These are phyloP conservation scores for Candida bentonensis DNA, from an alignment of 805 yeast species.

Conservation along the genomic window DNA sequence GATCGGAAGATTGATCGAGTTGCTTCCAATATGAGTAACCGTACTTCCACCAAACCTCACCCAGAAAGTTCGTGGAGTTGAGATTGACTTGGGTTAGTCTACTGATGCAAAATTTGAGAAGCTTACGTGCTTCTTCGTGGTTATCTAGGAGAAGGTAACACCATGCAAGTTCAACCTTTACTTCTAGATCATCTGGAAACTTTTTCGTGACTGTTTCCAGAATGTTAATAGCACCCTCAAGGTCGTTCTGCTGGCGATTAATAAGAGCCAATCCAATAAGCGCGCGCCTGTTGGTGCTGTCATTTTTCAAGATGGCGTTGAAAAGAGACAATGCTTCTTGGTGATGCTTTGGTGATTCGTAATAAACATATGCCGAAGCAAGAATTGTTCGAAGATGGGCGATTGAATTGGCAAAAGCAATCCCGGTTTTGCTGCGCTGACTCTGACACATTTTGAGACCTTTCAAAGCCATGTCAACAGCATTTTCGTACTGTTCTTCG, in stretches of 20 bases:
- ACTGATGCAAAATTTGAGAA: slow-evolving; percentile 31
- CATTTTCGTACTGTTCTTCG: slow-evolving; percentile 47
- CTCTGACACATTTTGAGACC: slow-evolving; percentile 38
- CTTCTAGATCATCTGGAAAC: slow-evolving; percentile 41
- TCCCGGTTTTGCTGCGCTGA: slow-evolving; percentile 32
- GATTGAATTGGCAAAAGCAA: slow-evolving; percentile 36
- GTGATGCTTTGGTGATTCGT: slow-evolving; percentile 84
- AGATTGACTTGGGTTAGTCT: slow-evolving; percentile 36
- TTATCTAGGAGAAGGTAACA: slow-evolving; percentile 46
- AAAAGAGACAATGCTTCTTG: slow-evolving; percentile 59
- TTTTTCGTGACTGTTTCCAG: slow-evolving; percentile 36
- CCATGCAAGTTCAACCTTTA: slow-evolving; percentile 66
- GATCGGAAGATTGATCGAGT: slow-evolving; percentile 14
- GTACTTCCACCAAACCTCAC: slow-evolving; percentile 55
- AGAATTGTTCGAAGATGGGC: slow-evolving; percentile 47
- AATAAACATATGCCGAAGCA: slow-evolving; percentile 67
- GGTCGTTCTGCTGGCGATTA: slow-evolving; percentile 48
- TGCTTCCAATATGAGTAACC: slow-evolving; percentile 44
- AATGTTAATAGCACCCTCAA: slow-evolving; percentile 37
- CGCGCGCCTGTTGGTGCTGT: slow-evolving; percentile 41
- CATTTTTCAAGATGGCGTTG: slow-evolving; percentile 39
- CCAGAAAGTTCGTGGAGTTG: slow-evolving; percentile 39
- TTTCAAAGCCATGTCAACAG: slow-evolving; percentile 42
- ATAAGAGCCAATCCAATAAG: slow-evolving; percentile 74
- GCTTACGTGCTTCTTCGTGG: slow-evolving; percentile 35